phyloP scores from a whole-genome alignment of 2,329 filamentous ascomycete genomes.

The Dactylellina leptospora region DNA sequence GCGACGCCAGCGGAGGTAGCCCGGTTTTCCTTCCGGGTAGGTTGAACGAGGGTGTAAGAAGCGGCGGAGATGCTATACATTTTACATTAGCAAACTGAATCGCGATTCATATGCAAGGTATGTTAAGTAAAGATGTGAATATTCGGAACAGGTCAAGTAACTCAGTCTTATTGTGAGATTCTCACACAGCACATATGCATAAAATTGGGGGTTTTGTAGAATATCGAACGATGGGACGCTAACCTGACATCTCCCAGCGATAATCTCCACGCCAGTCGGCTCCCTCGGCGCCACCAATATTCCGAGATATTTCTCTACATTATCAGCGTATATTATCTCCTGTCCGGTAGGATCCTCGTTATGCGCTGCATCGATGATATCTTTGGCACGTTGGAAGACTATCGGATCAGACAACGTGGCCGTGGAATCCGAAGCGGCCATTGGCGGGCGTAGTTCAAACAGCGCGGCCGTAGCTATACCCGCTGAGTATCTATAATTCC shows the following conservation, averaged over 20 bases:
- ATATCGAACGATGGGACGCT: too few species aligned
- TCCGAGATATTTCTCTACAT: constrained; percentile 30
- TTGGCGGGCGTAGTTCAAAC: too few species aligned
- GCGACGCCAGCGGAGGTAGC: constrained; percentile 46
- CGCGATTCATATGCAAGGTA: too few species aligned
- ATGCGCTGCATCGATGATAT: constrained; percentile 41
- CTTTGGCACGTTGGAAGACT: constrained; percentile 25
- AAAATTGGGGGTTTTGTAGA: too few species aligned
- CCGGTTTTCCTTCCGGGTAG: constrained; percentile 38
- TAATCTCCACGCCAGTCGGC: constrained; percentile 32
- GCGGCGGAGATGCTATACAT: constrained; percentile 35
- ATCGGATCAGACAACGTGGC: constrained; percentile 22
- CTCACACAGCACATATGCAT: too few species aligned
- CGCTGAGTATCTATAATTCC: too few species aligned
- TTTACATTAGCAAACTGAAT: not conserved
- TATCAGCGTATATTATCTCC: constrained; percentile 41
- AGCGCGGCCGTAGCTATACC: too few species aligned
- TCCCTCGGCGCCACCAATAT: constrained; percentile 31
- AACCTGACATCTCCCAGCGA: constrained; percentile 45
- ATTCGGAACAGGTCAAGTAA: too few species aligned
- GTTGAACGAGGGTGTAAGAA: constrained; percentile 41
- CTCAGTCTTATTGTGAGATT: too few species aligned
- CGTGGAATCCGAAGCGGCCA: not conserved
- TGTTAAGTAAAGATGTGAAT: too few species aligned
- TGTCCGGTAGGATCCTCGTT: constrained; percentile 31